Conservation (phyloP, 2,329 filamentous ascomycete species). For the Aureobasidium sp. region DNA sequence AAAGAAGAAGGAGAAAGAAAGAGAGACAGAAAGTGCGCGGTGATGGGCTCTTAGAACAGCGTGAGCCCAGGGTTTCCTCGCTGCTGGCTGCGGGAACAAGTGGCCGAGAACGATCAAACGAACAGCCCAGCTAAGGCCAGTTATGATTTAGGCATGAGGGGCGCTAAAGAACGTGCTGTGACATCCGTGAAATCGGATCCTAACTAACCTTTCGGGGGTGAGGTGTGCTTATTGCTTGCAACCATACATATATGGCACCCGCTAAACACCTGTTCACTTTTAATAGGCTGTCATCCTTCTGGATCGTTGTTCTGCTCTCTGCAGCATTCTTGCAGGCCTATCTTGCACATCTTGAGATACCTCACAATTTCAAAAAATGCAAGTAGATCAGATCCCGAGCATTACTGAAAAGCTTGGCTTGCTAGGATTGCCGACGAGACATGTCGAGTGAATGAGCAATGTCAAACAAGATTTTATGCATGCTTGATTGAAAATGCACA, state of each 20-base stretch:
- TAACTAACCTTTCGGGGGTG: slow-evolving; percentile 5
- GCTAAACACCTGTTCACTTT: not conserved
- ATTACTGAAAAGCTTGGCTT: slow-evolving; percentile 14
- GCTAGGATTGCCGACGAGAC: slow-evolving; percentile 12
- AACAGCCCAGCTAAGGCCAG: slow-evolving; percentile 16
- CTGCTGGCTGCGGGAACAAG: slow-evolving; percentile 14
- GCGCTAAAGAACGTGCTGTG: slow-evolving; percentile 15
- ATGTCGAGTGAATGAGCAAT: not conserved
- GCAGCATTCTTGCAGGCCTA: not conserved
- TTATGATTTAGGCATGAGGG: slow-evolving; percentile 15
- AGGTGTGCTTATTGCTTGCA: not conserved
- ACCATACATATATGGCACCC: not conserved
- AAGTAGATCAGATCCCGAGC: slow-evolving; percentile 7
- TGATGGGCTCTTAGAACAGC: slow-evolving; percentile 14
- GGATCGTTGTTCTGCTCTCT: not conserved
- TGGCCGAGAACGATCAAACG: slow-evolving; percentile 18
- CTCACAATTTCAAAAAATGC: not conserved
- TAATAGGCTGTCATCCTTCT: not conserved
- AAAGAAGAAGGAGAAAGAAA: slow-evolving; percentile 9
- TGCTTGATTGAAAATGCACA: not conserved
- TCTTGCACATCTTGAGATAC: not conserved
- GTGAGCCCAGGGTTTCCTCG: slow-evolving; percentile 15
- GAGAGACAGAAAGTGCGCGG: slow-evolving; percentile 11
- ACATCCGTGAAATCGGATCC: slow-evolving; percentile 11
- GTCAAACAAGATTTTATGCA: not conserved